These are phyloP conservation scores for Nicotiana noctiflora DNA, from an alignment of 257 asterid genomes.

Conservation along the genomic window DNA sequence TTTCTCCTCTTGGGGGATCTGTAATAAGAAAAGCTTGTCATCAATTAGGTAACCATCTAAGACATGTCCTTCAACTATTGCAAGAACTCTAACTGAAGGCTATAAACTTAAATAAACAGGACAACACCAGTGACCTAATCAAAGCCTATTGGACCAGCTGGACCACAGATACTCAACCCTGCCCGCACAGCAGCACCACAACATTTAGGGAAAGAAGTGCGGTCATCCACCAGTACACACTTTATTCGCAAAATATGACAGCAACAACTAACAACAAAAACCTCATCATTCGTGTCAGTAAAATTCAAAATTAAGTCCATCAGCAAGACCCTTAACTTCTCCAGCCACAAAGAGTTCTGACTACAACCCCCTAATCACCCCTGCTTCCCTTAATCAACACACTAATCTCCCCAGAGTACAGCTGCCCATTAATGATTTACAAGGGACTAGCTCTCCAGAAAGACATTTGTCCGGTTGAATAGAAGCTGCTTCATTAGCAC, in stretches of 20 bases:
- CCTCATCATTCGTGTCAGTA: background rate
- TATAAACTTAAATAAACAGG: background rate
- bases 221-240: background rate
- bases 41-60: background rate
- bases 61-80: background rate
- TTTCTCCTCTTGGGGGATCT: constrained; percentile 27
- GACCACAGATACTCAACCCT: background rate
- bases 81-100: background rate
- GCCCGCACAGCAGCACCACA: background rate
- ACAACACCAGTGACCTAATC: background rate
- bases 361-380: background rate
- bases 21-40: background rate
- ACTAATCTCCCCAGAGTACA: background rate
- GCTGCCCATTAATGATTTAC: background rate
- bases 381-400: background rate
- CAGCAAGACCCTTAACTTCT: background rate
- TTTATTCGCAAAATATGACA: background rate
- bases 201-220: constrained; percentile 2
- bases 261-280: background rate
- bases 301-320: background rate
- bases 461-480: background rate
- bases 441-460: background rate
- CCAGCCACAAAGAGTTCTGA: background rate
- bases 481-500: background rate
- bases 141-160: background rate